These are phyloP conservation scores for Nemania serpens DNA, from an alignment of 2,329 filamentous ascomycete genomes.

Conservation along the genomic window DNA sequence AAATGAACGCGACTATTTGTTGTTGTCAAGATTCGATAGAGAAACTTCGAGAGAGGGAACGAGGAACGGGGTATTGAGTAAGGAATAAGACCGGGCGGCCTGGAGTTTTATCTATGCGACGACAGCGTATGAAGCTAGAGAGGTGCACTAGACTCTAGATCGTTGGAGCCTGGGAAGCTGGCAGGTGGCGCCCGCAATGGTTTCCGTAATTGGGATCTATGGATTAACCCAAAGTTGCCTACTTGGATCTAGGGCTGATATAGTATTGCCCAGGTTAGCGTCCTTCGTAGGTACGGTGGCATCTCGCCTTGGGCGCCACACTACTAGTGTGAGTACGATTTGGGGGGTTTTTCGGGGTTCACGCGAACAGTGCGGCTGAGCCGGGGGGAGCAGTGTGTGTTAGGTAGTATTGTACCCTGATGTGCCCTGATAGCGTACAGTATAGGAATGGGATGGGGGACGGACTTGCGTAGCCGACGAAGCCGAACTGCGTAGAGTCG, in stretches of 20 bases:
- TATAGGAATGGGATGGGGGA: no score
- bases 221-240: background rate
- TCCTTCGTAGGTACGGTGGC: background rate
- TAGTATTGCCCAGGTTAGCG: background rate
- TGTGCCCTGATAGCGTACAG: background rate
- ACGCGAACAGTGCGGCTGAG: conserved; percentile 23
- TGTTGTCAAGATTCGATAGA: background rate
- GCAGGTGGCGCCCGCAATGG: conserved; percentile 23
- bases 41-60: conserved; percentile 3
- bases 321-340: background rate
- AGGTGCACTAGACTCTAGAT: conserved; percentile 14
- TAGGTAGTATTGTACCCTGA: background rate
- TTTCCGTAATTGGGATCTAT: conserved; percentile 13
- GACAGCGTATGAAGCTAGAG: background rate
- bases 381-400: background rate
- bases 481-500: conserved; percentile 3
- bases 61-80: conserved; percentile 3
- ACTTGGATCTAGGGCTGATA: conserved; percentile 11
- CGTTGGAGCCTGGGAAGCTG: conserved; percentile 21
- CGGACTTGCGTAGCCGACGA: conserved; percentile 6
- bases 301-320: background rate
- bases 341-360: conserved; percentile 3
- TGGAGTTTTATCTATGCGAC: conserved; percentile 12
- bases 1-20: background rate
- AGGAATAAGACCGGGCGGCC: background rate